phyloP scores from a whole-genome alignment of 2,329 filamentous ascomycete species.

The Chaetoscypha palmicola region DNA sequence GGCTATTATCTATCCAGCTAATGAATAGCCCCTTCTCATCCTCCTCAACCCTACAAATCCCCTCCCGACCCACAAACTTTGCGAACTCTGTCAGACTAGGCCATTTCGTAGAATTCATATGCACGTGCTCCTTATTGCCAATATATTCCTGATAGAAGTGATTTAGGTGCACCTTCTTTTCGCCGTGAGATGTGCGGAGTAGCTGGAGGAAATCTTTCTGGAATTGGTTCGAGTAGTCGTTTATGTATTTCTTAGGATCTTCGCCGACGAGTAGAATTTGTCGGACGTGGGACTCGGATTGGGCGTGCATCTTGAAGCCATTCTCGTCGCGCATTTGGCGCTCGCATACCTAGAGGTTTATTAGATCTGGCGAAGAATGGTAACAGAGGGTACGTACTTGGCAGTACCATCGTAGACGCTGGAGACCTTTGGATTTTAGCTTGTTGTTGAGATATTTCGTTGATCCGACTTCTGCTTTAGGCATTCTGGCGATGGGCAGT shows the following conservation, averaged over 20 bases:
- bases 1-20: slow-evolving; percentile 85
- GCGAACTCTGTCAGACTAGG: slow-evolving; percentile 82
- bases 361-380: slow-evolving; percentile 8
- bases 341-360: slow-evolving; percentile 59
- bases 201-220: slow-evolving; percentile 69
- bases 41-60: slow-evolving; percentile 85
- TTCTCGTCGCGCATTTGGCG: slow-evolving; percentile 77
- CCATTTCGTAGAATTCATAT: slow-evolving; percentile 94
- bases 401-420: slow-evolving; percentile 88
- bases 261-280: slow-evolving; percentile 84
- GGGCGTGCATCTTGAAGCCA: slow-evolving; percentile 88
- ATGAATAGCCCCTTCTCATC: slow-evolving; percentile 80
- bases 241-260: slow-evolving; percentile 76
- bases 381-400: slow-evolving; percentile 38
- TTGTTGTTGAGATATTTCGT: slow-evolving; percentile 89
- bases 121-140: slow-evolving; percentile 75
- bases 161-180: slow-evolving; percentile 84
- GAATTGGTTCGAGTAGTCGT: slow-evolving; percentile 77
- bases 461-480: slow-evolving; percentile 83
- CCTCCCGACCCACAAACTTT: slow-evolving; percentile 77
- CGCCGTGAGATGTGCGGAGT: slow-evolving; percentile 76
- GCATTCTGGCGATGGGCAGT: slow-evolving; percentile 57
- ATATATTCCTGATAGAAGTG: slow-evolving; percentile 96
- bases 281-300: slow-evolving; percentile 81
- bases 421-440: slow-evolving; percentile 73